phyloP scores from a whole-genome alignment of 1,139 yeast species.

The Insectozyma bohioensis region DNA sequence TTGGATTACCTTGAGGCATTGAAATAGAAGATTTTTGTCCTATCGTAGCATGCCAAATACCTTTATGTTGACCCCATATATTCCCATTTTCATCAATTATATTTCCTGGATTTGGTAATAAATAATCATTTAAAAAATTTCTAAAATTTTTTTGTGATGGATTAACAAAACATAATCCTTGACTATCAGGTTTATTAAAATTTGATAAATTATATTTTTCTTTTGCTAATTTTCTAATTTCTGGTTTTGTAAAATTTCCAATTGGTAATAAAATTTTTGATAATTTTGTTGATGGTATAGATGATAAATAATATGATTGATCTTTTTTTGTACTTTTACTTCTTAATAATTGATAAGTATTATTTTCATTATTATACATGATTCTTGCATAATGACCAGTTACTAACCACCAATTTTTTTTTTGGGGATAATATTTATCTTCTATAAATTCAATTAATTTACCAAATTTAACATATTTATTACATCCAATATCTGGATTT shows the following conservation, averaged over 20 bases:
- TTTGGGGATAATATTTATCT: conserved; percentile 21
- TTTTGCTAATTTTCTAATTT: conserved; percentile 68
- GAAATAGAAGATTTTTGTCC: conserved; percentile 82
- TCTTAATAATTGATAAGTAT: conserved; percentile 51
- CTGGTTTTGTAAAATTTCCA: conserved; percentile 73
- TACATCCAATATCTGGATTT: conserved; percentile 92
- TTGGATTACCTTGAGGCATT: conserved; percentile 85
- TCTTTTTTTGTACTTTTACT: conserved; percentile 68
- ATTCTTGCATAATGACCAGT: conserved; percentile 91
- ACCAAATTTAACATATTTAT: conserved; percentile 84
- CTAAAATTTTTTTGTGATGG: conserved; percentile 64
- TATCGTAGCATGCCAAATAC: conserved; percentile 91
- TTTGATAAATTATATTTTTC: conserved; percentile 40
- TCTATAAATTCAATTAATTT: conserved; percentile 57
- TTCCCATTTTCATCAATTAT: conserved; percentile 71
- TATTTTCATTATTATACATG: conserved; percentile 30
- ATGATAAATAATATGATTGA: conserved; percentile 87
- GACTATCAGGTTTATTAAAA: conserved; percentile 87
- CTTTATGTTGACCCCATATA: conserved; percentile 79
- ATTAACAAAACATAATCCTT: conserved; percentile 90
- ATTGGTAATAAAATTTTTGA: conserved; percentile 68
- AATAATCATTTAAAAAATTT: conserved; percentile 72
- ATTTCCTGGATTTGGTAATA: conserved; percentile 72
- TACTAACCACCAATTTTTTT: conserved; percentile 71
- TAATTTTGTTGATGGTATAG: conserved; percentile 51